Evolutionary conservation across 768 basidiomycete genomes (phyloP), one percentile per base, ranked within the genome.

Genomic region (Russula foetens): DNA sequence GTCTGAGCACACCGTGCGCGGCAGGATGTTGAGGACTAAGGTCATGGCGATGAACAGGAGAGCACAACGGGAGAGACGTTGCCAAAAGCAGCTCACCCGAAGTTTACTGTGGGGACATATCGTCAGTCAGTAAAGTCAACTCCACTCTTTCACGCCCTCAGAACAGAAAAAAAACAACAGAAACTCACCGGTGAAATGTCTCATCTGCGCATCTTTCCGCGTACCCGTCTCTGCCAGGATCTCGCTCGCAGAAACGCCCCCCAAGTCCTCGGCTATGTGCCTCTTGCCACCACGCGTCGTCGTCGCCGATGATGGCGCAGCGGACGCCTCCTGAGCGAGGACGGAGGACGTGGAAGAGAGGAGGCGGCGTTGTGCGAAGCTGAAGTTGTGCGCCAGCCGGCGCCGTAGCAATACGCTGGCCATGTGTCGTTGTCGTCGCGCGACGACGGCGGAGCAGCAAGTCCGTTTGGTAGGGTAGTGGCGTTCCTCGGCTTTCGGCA

Each of bases 1-100:
- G n/a, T 59, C 97, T 89, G 43, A 99, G 81, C 73, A 99, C 97
- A 70, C 97, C 97, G 73, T 99, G 97, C 17, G 97, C 97, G 56
- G 97, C 97, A 57, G 96, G 96, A 77, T 99, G 96, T 72, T 99
- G 96, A 56, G 96, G 96, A 63, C 92, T 89, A 66, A n/a, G 46
- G 51, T 23, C 31, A 24, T 19, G 62, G 14, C 17, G 31, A 54
- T 59, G 29, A 41, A n/a, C 35, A 7, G 15, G 26, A n/a, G 4
- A 11, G 35, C 14, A 58, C 31, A 21, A 15, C n/a, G n/a, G 19
- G 28, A 41, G 53, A 17, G 14, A 38, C 39, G 21, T 24, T 38
- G 23, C 33, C 19, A 60, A 38, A 35, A 19, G 39, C 38, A 68
- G 29, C 81, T 60, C 63, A 83, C 88, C 91, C 95, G 71, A 97